These are phyloP conservation scores for Trichoderma atroviride DNA, from an alignment of 2,329 filamentous ascomycete species.

Conservation along the genomic window DNA sequence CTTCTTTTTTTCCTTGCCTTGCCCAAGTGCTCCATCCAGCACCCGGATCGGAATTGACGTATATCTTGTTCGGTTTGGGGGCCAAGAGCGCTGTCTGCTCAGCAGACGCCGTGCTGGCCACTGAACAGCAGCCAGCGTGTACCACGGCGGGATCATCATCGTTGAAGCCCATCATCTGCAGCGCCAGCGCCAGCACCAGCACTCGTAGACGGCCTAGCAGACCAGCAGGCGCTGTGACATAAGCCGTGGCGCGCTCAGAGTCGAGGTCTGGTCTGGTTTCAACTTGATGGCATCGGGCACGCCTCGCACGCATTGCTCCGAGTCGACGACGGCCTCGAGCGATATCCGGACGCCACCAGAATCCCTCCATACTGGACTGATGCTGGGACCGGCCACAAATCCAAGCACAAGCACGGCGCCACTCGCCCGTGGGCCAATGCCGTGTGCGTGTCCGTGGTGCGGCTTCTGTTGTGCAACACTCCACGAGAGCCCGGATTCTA, in stretches of 20 bases:
- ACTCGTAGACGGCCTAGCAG: not conserved
- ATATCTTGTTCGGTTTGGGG: not conserved
- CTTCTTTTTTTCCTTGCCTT: not conserved
- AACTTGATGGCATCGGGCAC: not conserved
- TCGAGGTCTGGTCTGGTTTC: too few species aligned
- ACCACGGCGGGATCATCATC: not conserved
- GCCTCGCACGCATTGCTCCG: not conserved
- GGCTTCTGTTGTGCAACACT: constrained; percentile 10
- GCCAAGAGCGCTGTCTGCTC: not conserved
- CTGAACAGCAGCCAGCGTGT: not conserved
- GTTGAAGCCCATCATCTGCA: not conserved
- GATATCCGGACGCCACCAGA: constrained; percentile 19
- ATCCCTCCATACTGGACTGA: not conserved
- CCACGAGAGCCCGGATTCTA: constrained; percentile 11
- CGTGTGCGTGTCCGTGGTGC: not conserved
- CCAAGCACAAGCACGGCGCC: not conserved
- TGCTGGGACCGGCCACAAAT: not conserved
- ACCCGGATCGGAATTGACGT: not conserved
- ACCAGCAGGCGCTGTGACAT: not conserved
- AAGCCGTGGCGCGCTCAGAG: not conserved
- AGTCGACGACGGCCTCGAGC: not conserved
- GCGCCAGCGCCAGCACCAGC: not conserved
- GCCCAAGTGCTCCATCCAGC: not conserved
- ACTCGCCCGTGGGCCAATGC: constrained; percentile 15
- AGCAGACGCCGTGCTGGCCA: not conserved